phyloP scores from a whole-genome alignment of 73 alveolate genomes.

The Paramecium bursaria region DNA sequence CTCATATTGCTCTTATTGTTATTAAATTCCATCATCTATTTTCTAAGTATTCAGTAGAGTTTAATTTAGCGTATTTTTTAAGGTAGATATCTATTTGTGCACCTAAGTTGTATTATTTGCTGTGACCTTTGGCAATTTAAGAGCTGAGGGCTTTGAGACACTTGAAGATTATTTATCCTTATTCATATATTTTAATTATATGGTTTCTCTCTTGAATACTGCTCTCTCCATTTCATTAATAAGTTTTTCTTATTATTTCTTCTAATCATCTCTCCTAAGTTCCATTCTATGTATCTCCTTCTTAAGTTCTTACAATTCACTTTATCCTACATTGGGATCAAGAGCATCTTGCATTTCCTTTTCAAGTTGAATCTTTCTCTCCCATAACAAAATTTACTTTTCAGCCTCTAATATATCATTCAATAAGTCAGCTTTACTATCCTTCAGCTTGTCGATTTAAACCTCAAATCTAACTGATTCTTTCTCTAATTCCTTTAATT shows the following conservation, averaged over 20 bases:
- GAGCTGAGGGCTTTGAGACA: constrained; percentile 52
- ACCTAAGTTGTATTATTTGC: constrained; percentile 74
- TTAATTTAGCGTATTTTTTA: constrained; percentile 82
- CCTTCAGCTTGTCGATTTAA: constrained; percentile 92
- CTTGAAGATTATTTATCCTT: constrained; percentile 81
- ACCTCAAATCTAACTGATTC: constrained; percentile 92
- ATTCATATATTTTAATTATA: constrained; percentile 91
- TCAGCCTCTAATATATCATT: constrained; percentile 98
- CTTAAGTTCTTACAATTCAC: constrained; percentile 94
- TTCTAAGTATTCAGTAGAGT: constrained; percentile 84
- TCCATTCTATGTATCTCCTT: constrained; percentile 97
- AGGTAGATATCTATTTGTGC: constrained; percentile 79
- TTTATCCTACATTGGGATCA: constrained; percentile 97
- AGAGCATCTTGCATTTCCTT: constrained; percentile 98
- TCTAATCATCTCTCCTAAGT: constrained; percentile 87
- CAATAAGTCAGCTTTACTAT: constrained; percentile 89
- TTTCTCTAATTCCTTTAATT: constrained; percentile 93
- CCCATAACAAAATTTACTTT: constrained; percentile 97
- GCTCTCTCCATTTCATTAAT: constrained; percentile 98
- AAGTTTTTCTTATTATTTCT: constrained; percentile 92
- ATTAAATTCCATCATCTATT: constrained; percentile 80
- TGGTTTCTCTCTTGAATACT: constrained; percentile 96
- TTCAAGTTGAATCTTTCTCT: constrained; percentile 97
- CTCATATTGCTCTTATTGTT: constrained; percentile 65
- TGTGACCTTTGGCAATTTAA: constrained; percentile 62